Evolutionary conservation across 148 eudicot genomes (phyloP).

Genomic region (Fagopyrum tataricum): DNA sequence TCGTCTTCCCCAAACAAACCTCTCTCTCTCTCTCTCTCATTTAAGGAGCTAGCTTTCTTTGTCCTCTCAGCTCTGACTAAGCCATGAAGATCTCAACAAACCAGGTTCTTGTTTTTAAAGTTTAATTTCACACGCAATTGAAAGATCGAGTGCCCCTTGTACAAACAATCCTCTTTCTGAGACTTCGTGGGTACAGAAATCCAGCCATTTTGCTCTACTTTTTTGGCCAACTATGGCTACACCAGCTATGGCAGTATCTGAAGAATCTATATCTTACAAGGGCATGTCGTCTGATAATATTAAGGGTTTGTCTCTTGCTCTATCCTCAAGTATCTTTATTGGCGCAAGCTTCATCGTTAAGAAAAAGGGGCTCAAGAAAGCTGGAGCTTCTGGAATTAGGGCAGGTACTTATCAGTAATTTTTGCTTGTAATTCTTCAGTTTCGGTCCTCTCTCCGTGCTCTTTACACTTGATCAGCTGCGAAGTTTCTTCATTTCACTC

Average conservation of each 20-base stretch:
- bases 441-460: not conserved
- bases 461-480: not conserved
- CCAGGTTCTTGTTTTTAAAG: not conserved
- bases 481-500: not conserved
- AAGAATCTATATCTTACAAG: slow-evolving; percentile 2
- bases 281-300: slow-evolving; percentile 15
- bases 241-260: slow-evolving; percentile 7
- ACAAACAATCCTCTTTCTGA: not conserved
- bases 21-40: not conserved
- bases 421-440: not conserved
- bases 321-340: slow-evolving; percentile 12
- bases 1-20: not conserved
- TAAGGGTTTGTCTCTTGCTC: slow-evolving; percentile 15
- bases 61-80: slow-evolving; percentile 2
- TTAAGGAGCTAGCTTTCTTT: not conserved
- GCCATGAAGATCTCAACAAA: not conserved
- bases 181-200: not conserved
- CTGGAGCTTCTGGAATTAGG: slow-evolving; percentile 14
- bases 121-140: not conserved
- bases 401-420: slow-evolving; percentile 5
- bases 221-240: not conserved
- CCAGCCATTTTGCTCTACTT: not conserved
- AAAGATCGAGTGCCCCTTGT: not conserved
- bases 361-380: slow-evolving; percentile 14
- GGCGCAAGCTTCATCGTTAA: slow-evolving; percentile 14